phyloP scores from a whole-genome alignment of 2,329 filamentous ascomycete genomes.

The Phaeoacremonium minimum region DNA sequence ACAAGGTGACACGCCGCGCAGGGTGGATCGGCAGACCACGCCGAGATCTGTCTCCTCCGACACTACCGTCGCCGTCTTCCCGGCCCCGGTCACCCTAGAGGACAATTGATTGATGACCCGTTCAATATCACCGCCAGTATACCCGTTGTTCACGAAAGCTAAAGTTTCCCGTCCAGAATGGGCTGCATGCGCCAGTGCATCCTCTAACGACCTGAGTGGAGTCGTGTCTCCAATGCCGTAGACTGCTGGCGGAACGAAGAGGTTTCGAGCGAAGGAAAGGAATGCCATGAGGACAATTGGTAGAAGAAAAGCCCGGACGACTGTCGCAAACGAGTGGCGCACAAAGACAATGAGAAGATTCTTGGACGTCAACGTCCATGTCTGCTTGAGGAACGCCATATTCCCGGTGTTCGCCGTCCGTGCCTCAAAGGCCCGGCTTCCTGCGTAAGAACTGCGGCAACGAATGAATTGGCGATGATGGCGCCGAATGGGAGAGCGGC shows the following conservation, averaged over 20 bases:
- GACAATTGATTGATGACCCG: conserved; percentile 62
- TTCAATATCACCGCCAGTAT: conserved; percentile 66
- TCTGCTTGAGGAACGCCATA: conserved; percentile 55
- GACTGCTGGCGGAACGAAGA: conserved; percentile 73
- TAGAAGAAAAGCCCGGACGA: conserved; percentile 53
- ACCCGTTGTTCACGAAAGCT: conserved; percentile 74
- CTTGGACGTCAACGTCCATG: conserved; percentile 57
- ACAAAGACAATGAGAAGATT: conserved; percentile 55
- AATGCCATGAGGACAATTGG: conserved; percentile 56
- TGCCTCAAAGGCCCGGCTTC: no score
- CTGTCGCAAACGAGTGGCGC: conserved; percentile 47
- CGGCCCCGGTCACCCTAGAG: conserved; percentile 48
- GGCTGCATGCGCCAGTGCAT: conserved; percentile 56
- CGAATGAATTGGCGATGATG: no score
- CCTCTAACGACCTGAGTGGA: conserved; percentile 58
- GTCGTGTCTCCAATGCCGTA: conserved; percentile 66
- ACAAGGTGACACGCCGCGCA: conserved; percentile 65
- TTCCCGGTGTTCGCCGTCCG: no score
- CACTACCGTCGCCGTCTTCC: conserved; percentile 34
- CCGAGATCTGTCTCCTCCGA: conserved; percentile 20
- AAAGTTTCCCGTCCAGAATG: conserved; percentile 61
- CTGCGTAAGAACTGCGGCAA: no score
- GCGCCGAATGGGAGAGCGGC: no score
- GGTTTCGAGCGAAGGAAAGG: conserved; percentile 70
- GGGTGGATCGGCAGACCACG: conserved; percentile 50